Evolutionary conservation across 75 land plant species (phyloP), one percentile per base, ranked within the genome.

Genomic region (Sequoia sempervirens): DNA sequence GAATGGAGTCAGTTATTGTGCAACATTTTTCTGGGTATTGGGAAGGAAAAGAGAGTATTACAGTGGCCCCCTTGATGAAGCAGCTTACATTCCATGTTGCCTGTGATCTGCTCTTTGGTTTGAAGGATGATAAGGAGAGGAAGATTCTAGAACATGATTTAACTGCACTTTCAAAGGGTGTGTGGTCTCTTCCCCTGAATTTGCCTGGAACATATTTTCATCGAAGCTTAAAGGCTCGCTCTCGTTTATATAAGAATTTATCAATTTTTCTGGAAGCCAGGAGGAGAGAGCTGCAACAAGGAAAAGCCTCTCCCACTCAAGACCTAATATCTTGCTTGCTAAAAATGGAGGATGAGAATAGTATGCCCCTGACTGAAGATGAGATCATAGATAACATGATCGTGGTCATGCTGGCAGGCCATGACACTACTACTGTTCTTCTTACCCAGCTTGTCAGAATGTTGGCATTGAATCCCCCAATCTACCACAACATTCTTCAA

Each of bases 301-400:
- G 64, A 0, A 2, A 18, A 40, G 41, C 70, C 26, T 54, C 78
- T 15, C 43, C 83, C 1, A 30, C 38, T 0, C 46, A 85, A 74
- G 88, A 89, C 47, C 54, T 86, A 47, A 69, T 86, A 17, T 69
- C 88, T 28, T 82, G 81, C 78, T 54, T 89, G 82, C 81, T 89
- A 4, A 69, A 46, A 4, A 54, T 69, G 32, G 43, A n/a, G 11
- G 74, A 38, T 11, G 80, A 58, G 41, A 69, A 76, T 56, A 64
- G n/a, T 32, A 36, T 26, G 32, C 26, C 73, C 9, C 18, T 91
- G 36, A 72, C 87, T 15, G 90, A 92, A 7, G 73, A 85, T 56
- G 91, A 89, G 82, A 86, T 92, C 80, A 47, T 88, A 41, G 88
- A 92, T 74, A 91, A 89, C 83, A 82, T 84, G 32, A 72, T 86